Evolutionary conservation across 495 filamentous ascomycete genomes (phyloP).

Genomic region (Penicillium arizonense): DNA sequence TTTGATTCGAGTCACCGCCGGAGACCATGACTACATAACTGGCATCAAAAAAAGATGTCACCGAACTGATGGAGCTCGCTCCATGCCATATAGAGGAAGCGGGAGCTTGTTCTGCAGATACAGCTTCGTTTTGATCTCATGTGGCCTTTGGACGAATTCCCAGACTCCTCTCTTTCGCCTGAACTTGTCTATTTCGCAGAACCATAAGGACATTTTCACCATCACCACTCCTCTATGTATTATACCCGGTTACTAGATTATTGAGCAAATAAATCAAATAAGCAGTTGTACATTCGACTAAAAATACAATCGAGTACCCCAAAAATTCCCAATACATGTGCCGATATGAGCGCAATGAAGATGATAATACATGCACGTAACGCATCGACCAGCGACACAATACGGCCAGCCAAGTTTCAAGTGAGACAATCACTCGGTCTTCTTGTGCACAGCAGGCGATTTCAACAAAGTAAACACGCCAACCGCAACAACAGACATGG

Average conservation of each 20-base stretch:
- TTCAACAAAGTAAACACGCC: conserved; percentile 70
- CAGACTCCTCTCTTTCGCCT: background rate
- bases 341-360: background rate
- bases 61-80: too few relatives aligned
- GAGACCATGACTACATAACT: background rate
- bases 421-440: conserved; percentile 9
- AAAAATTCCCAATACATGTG: too few relatives aligned
- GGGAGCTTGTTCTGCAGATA: too few relatives aligned
- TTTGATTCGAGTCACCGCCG: background rate
- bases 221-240: conserved; percentile 14
- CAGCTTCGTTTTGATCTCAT: too few relatives aligned
- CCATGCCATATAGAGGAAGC: too few relatives aligned
- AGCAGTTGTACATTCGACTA: too few relatives aligned
- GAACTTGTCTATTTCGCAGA: background rate
- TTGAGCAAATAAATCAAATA: too few relatives aligned
- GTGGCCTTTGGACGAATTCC: background rate
- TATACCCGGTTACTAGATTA: conserved; percentile 1
- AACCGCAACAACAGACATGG: conserved; percentile 70
- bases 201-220: background rate
- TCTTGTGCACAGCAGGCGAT: conserved; percentile 29
- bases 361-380: background rate
- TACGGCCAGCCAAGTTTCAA: background rate
- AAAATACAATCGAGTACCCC: too few relatives aligned
- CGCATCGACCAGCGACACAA: too few relatives aligned
- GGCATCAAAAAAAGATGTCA: too few relatives aligned